Base-by-base conservation (phyloP, 2,329 filamentous ascomycete species). In the Alternaria solani region DNA sequence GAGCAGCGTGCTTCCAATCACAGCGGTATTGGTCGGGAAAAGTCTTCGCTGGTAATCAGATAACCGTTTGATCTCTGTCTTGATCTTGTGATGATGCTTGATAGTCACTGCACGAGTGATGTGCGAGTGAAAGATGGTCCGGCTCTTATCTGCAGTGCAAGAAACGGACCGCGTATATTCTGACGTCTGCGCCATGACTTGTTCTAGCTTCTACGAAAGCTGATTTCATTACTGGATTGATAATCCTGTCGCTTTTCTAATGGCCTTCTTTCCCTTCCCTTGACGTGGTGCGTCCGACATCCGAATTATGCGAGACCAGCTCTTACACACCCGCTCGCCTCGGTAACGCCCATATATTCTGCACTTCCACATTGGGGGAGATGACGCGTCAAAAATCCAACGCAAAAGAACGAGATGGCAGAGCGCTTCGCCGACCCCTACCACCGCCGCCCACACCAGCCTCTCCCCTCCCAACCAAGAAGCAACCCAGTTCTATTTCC, bases 231-330 rank as follows among this genome's bases (percentile, higher is more conserved):
- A 16, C 16, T 38, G 2, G 3, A 16, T 34, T 32, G 44, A 48
- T 14, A 16, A 14, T 34, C 4, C 0, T 6, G 0, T 1, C n/a
- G n/a, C 9, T 9, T 8, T 20, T 20, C 38, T 4, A 2, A 1
- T n/a, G 7, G 8, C 16, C 0, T 4, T 8, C 16, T 9, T n/a
- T 38, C 8, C 16, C n/a, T 38, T 16, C 0, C n/a, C 16, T n/a
- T 2, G n/a, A n/a, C 12, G 7, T n/a, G 2, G 9, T 0, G 14
- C 2, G 32, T 36, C 6, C 4, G 16, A 14, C 12, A 1, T 1
- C 0, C 14, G 12, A 6, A 2, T 3, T 7, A 16, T 36, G 14
- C 14, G 2, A 34, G 6, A 7, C 0, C 5, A 16, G 32, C n/a
- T 47, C 30, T 1, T 7, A 20, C n/a, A 14, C 11, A 8, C 34